These are phyloP conservation scores for Trematosphaeria pertusa DNA, from an alignment of 2,329 filamentous ascomycete genomes.

Conservation along the genomic window DNA sequence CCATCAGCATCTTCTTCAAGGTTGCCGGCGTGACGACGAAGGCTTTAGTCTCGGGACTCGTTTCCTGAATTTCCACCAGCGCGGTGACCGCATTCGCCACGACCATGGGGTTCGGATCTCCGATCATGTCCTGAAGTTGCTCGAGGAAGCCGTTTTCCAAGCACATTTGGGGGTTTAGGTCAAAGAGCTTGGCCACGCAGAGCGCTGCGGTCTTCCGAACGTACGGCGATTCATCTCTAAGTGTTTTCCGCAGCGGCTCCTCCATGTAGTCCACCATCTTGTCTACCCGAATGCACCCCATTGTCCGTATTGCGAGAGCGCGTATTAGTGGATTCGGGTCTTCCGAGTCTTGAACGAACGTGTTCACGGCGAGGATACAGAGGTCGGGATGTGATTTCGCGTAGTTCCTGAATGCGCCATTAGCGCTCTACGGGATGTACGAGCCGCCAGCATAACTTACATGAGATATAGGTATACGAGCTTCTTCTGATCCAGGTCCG, in stretches of 20 bases:
- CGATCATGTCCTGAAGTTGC: conserved; percentile 91
- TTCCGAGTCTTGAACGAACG: conserved; percentile 98
- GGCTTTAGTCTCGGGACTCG: conserved; percentile 87
- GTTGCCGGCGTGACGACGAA: conserved; percentile 81
- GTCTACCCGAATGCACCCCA: conserved; percentile 97
- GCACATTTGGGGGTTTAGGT: conserved; percentile 89
- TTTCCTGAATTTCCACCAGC: conserved; percentile 87
- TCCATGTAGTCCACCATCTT: conserved; percentile 99
- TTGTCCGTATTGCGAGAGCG: conserved; percentile 93
- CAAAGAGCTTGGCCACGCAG: conserved; percentile 97
- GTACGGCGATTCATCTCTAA: conserved; percentile 97
- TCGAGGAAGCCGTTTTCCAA: conserved; percentile 97
- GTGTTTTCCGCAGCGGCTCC: conserved; percentile 91
- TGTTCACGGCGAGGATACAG: conserved; percentile 98
- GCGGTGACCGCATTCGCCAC: conserved; percentile 97
- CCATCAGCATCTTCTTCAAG: conserved; percentile 95
- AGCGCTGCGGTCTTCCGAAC: conserved; percentile 98
- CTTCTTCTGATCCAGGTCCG: conserved; percentile 97
- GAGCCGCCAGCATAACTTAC: conserved; percentile 55
- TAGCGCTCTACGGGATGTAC: too few species aligned
- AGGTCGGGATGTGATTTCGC: conserved; percentile 98
- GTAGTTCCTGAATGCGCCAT: conserved; percentile 78
- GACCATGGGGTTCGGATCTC: conserved; percentile 98
- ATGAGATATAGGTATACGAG: conserved; percentile 98
- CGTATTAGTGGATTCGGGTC: conserved; percentile 96